Base-by-base conservation (phyloP, 495 filamentous ascomycete species). In the Penicillium atrosanguineum region DNA sequence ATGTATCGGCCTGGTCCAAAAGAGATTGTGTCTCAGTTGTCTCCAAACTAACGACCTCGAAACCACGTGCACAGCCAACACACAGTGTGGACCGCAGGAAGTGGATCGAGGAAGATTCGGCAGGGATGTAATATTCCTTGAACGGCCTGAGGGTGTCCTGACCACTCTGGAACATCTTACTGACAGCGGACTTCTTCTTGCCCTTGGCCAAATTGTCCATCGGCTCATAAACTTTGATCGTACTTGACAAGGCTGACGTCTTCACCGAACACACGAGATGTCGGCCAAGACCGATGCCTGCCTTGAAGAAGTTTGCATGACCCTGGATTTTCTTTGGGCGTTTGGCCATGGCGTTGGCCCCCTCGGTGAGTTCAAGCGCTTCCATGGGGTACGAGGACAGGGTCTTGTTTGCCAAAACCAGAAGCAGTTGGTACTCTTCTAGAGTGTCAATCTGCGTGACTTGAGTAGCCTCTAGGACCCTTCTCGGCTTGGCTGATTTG, bases 81-180 rank as follows among this genome's bases (percentile, higher is more conserved):
- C 95, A 99, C 18, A 99, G 82, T 62, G 95, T 97, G 56, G 90
- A 93, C 56, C 91, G 90, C 55, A 99, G 79, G 81, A 97, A 99
- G 68, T 99, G 95, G 21, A 99, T 92, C 44, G 92, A 96, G 3
- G 87, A 90, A 7, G 91, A 93, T 73, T 99, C 95, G 6, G 91
- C 90, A 7, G 95, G 95, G 58, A 99, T 96, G 71, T 97, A 97
- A 65, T 96, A 97, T 77, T 99, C 95, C 82, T 97, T 97, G 80
- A 94, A 97, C 15, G 92, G 89, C 66, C 91, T 95, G 48, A 99
- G 78, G 44, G 94, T 89, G 60, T 99, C 95, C 64, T 96, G 91
- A 12, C 90, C 88, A 53, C 88, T 85, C 65, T 90, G 88, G 75
- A 97, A 91, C 86, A 99, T 91, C 76, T 91, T 95, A 56, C 88